Evolutionary conservation across 495 filamentous ascomycete species (phyloP).

Genomic region (Penicillium cataractarum): DNA sequence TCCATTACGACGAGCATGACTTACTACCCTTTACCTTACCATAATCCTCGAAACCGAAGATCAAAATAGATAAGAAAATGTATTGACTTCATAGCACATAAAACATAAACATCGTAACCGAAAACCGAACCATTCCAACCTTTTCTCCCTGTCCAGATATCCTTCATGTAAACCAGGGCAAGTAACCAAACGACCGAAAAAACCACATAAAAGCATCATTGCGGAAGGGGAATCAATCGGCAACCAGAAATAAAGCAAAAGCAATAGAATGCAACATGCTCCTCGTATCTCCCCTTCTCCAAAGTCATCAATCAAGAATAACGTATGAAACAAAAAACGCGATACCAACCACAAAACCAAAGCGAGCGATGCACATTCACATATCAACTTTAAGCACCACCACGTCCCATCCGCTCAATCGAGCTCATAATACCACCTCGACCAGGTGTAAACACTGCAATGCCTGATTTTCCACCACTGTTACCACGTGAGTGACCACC

Average conservation of each 20-base stretch:
- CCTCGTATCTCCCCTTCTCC: neutral
- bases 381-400: constrained; percentile 23
- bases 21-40: too few relatives aligned
- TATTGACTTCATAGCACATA: constrained; percentile 15
- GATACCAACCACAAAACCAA: neutral
- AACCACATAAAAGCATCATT: constrained; percentile 7
- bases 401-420: constrained; percentile 69
- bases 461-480: constrained; percentile 46
- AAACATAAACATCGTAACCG: constrained; percentile 18
- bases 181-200: neutral
- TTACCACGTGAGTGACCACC: constrained; percentile 41
- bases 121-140: neutral
- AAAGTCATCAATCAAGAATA: neutral
- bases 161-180: neutral
- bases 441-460: constrained; percentile 49
- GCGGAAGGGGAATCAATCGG: constrained; percentile 28
- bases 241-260: neutral
- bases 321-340: neutral
- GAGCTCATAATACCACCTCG: constrained; percentile 69
- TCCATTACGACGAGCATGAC: too few relatives aligned
- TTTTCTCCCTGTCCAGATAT: too few relatives aligned
- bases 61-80: neutral
- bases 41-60: too few relatives aligned
- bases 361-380: neutral
- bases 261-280: neutral